Percentiles rank a stretch among this genome's conserved stretches.
phyloP scores from a whole-genome alignment of 1,284 basidiomycete genomes.

The Mycena sp. region DNA sequence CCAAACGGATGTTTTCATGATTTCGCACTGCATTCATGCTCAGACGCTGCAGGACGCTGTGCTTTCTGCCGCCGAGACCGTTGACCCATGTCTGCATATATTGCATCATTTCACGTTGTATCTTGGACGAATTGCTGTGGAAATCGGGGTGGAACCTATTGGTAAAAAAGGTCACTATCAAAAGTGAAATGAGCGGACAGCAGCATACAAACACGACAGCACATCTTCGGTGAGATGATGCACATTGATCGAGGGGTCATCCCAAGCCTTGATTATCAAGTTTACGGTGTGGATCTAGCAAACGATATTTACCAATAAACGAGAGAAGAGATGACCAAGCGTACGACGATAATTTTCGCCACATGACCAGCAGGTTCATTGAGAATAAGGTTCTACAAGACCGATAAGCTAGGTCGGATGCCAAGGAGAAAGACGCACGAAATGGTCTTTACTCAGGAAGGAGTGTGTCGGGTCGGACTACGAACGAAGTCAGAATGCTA shows the following conservation, averaged over 20 bases:
- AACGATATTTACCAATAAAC: slow-evolving; percentile 14
- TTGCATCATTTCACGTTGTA: slow-evolving; percentile 84
- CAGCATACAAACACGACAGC: slow-evolving; percentile 74
- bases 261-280: slow-evolving; percentile 86
- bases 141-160: slow-evolving; percentile 68
- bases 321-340: slow-evolving; percentile 31
- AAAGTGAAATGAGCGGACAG: background rate
- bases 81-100: slow-evolving; percentile 71
- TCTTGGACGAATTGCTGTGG: slow-evolving; percentile 69
- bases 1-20: slow-evolving; percentile 76
- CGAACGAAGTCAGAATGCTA: slow-evolving; percentile 1
- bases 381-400: slow-evolving; percentile 69
- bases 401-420: background rate
- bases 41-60: slow-evolving; percentile 68
- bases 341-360: slow-evolving; percentile 74
- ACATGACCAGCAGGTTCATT: slow-evolving; percentile 85
- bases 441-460: slow-evolving; percentile 84
- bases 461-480: slow-evolving; percentile 89
- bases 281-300: slow-evolving; percentile 64
- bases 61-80: slow-evolving; percentile 59
- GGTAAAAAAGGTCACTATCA: background rate
- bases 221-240: slow-evolving; percentile 73
- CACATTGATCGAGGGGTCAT: slow-evolving; percentile 71
- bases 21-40: slow-evolving; percentile 73
- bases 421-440: slow-evolving; percentile 57